Evolutionary conservation across 305 asterid species (phyloP).

Genomic region (Plantago coronopus): DNA sequence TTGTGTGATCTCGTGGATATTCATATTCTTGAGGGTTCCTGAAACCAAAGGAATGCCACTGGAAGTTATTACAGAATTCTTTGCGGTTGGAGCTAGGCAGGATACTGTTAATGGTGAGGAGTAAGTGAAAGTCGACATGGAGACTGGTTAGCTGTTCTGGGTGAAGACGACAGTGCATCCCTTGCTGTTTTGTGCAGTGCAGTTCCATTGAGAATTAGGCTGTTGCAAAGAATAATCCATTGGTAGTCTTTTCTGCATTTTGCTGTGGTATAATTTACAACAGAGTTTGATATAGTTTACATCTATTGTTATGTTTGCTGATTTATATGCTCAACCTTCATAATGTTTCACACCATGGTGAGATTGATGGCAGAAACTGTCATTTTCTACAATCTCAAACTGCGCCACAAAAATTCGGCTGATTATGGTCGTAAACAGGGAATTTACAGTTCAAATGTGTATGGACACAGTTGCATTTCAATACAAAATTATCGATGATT

Average conservation of each 20-base stretch:
- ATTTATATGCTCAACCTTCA: background rate
- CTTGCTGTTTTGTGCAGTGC: slow-evolving; percentile 16
- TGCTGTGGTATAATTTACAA: background rate
- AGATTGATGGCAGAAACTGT: too few species aligned
- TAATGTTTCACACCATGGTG: background rate
- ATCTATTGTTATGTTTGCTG: background rate
- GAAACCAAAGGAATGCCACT: slow-evolving; percentile 80
- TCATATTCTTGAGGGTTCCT: slow-evolving; percentile 59
- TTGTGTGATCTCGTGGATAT: slow-evolving; percentile 47
- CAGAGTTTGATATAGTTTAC: background rate
- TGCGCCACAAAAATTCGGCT: background rate
- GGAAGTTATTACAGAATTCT: slow-evolving; percentile 61
- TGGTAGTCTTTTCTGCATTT: background rate
- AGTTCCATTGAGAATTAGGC: slow-evolving; percentile 6
- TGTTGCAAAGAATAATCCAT: slow-evolving; percentile 3
- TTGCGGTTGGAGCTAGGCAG: slow-evolving; percentile 53
- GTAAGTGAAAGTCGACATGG: background rate
- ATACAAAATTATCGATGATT: background rate
- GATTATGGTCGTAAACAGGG: background rate
- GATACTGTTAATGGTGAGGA: slow-evolving; percentile 15
- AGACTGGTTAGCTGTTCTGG: background rate
- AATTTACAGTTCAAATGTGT: too few species aligned
- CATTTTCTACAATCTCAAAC: too few species aligned
- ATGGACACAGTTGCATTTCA: background rate
- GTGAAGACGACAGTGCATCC: background rate